Base-by-base conservation (phyloP, 768 basidiomycete genomes). In the Lactarius indigo region DNA sequence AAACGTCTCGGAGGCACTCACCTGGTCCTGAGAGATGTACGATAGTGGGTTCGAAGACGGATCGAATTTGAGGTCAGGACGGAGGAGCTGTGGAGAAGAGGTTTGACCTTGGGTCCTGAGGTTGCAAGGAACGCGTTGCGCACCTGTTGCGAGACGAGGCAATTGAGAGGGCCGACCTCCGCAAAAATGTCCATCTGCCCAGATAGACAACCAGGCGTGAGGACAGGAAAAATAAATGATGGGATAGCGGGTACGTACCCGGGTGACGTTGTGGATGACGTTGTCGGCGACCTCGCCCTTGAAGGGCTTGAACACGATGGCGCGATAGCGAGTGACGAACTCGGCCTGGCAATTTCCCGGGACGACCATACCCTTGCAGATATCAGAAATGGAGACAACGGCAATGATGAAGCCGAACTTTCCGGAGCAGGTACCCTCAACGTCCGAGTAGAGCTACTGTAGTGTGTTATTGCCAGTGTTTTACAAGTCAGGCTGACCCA, bases 291-390 rank as follows among this genome's bases (percentile, higher is more conserved):
- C 96, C 75, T 99, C 96, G 12, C 95, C 96, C 77, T 98, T 97
- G 84, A 98, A 98, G n/a, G 97, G 97, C 78, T 98, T 96, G 85
- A 97, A 98, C 26, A 99, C 96, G 70, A 99, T 94, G 7, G 97
- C 97, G 31, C 91, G 88, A 78, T 98, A 99, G 63, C 90, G 83
- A 26, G 94, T 94, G 69, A 93, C 84, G 77, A 99, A 99, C 79
- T 98, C 94, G 5, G 97, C 97, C 78, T 96, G 94, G 1, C 95
- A 96, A 37, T 89, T 94, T 9, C 94, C 93, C 63, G 90, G 87
- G 56, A 96, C 79, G 17, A 98, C 91, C 84, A 94, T 92, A 12
- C 95, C 96, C 77, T 92, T 90, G 39, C 94, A 94, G 63, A 95
- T 93, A 73, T 96, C 92, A 59, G 91, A 81, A 72, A 96, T 93